Conservation (phyloP, 2,329 filamentous ascomycete genomes). For the Penicillium crustosum region DNA sequence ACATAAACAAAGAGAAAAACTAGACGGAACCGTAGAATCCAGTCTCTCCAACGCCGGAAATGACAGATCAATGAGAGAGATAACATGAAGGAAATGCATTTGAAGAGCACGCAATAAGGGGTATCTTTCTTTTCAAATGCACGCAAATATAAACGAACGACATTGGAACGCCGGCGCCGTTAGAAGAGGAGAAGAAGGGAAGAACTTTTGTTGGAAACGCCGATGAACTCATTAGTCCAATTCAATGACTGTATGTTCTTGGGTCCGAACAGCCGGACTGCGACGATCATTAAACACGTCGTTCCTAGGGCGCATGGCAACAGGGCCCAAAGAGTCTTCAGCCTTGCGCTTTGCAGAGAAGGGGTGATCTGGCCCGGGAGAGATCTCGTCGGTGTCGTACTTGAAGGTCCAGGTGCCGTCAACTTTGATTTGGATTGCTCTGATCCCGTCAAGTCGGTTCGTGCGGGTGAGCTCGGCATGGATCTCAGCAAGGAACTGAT, state of each 20-base stretch:
- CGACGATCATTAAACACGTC: not conserved
- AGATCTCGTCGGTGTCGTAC: conserved; percentile 29
- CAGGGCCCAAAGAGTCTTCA: not conserved
- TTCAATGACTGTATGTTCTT: conserved; percentile 22
- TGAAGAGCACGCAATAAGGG: conserved; percentile 3
- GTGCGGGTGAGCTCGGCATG: conserved; percentile 53
- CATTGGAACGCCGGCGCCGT: not conserved
- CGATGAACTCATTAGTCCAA: conserved; percentile 14
- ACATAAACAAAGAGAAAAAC: not conserved
- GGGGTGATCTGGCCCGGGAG: not conserved
- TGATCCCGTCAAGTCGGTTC: conserved; percentile 52
- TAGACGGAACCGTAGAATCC: not conserved
- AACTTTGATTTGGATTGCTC: conserved; percentile 62
- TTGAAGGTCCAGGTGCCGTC: conserved; percentile 67
- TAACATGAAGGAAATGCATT: not conserved
- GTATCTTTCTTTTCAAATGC: conserved; percentile 15
- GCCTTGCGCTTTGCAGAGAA: conserved; percentile 15
- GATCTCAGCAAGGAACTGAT: conserved; percentile 70
- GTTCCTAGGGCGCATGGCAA: conserved; percentile 20
- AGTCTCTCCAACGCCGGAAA: not conserved
- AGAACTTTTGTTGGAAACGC: not conserved
- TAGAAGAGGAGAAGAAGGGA: not conserved
- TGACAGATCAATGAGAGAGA: conserved; percentile 2
- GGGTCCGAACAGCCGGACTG: not conserved
- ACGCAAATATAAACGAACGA: conserved; percentile 1